Base-by-base conservation (phyloP, 2,329 filamentous ascomycete genomes). In the Calonectria montana region DNA sequence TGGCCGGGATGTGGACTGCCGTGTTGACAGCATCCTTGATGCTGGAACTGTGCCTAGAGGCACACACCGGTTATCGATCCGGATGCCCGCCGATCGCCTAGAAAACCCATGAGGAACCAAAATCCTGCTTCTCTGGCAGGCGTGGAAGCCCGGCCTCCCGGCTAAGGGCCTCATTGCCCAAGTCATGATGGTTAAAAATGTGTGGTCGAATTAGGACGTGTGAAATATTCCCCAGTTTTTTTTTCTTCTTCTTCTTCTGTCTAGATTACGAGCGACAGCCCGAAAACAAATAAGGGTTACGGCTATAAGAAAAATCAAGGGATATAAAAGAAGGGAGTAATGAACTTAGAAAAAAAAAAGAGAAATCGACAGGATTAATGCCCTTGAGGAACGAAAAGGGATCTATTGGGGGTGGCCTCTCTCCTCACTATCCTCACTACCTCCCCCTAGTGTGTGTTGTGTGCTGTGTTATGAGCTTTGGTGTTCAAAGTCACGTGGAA, bases 1-100 rank as follows among this genome's bases (percentile, higher is more conserved):
- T 69, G 75, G 75, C 15, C 41, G 76, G 48, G 65, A 59, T 62
- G 76, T 50, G 18, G 31, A 65, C 37, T 62, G 74, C n/a, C 3
- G 55, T 47, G 57, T 35, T 37, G 57, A 16, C 57, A 66, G 47
- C 65, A 72, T 43, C 8, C 57, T 70, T 37, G 47, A 53, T 27
- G 62, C 27, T 18, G 47, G 27, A 25, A 23, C 53, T n/a, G 68
- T 35, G 31, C 27, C 31, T 23, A 12, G 23, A 61, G 9, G 43
- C 10, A 48, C 65, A 6, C 4, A 10, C n/a, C 5, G 65, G 23
- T 35, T 8, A 18, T 18, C 45, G 41, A 29, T 21, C 6, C 7
- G n/a, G 16, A 43, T 23, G 15, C 41, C 15, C 25, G 50, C 15
- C 18, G 25, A 35, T 16, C 10, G 18, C 15, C n/a, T 50, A 35